A percentile compares a stretch with the other conserved stretches of the same genome.
phyloP scores from a whole-genome alignment of 208 protist genomes.

The Crithidia bombi region DNA sequence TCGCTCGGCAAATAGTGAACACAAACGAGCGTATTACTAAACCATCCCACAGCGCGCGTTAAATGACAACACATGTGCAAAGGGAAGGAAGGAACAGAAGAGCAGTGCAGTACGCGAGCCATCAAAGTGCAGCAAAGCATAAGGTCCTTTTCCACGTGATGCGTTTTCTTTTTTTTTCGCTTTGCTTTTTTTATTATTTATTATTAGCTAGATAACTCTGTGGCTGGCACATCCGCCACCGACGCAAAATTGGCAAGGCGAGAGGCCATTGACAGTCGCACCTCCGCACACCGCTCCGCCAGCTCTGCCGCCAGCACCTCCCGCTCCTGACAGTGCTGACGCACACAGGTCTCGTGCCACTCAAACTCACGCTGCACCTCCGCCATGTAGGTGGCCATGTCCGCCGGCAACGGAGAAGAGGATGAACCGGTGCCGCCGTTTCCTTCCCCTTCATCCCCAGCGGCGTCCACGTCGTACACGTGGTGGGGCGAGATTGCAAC shows the following conservation, averaged over 20 bases:
- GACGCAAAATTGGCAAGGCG: slow-evolving; percentile 37
- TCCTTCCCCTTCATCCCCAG: neutral
- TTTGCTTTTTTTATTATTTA: neutral
- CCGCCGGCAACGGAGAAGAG: neutral
- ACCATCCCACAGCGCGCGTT: too few relatives aligned
- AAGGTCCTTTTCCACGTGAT: neutral
- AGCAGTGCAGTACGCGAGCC: too few relatives aligned
- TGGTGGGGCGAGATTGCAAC: neutral
- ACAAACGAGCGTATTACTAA: too few relatives aligned
- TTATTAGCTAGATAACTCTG: slow-evolving; percentile 24
- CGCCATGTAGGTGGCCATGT: slow-evolving; percentile 1
- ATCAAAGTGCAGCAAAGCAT: neutral
- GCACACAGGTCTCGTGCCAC: slow-evolving; percentile 35
- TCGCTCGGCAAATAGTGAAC: too few relatives aligned
- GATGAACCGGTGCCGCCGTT: neutral
- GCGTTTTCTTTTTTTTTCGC: neutral
- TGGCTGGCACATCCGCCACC: slow-evolving; percentile 24
- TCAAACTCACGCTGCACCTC: slow-evolving; percentile 28
- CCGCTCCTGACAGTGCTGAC: slow-evolving; percentile 40
- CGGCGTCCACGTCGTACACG: slow-evolving; percentile 13
- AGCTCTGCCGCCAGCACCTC: slow-evolving; percentile 39
- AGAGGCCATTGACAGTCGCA: slow-evolving; percentile 41
- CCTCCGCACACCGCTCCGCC: slow-evolving; percentile 34
- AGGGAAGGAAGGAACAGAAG: too few relatives aligned
- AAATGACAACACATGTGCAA: too few relatives aligned